Evolutionary conservation across 306 rosid genomes (phyloP), one percentile per base, ranked within the genome.

Genomic region (Carpinus fangiana): DNA sequence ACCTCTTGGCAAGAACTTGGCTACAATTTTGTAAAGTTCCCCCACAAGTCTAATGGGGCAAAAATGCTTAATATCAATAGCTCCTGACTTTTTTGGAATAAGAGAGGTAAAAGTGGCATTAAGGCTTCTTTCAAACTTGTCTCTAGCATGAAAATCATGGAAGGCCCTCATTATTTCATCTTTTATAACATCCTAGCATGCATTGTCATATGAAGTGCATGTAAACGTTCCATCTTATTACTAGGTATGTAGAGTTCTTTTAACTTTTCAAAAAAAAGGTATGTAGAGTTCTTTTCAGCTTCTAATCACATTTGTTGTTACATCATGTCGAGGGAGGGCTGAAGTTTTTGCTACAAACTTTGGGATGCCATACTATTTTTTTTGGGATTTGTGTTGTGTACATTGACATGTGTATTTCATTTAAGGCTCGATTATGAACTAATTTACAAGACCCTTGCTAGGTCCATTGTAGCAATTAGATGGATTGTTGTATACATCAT

Each of bases 311-410:
- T 38, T 46, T 41, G 28, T 48, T 26, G 28, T 79, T 67, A 26
- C 41, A 72, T 53, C 28, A 62, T 83, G 50, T 85, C 84, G 0
- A 87, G 43, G 86, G 81, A 84, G 74, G 78, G 66, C 80, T 88
- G 83, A 88, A 87, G 64, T 45, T 70, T 78, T 86, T 79, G 75
- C 59, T 78, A 67, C 79, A 69, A 75, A 53, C 68, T 18, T 79
- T 80, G 81, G 59, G 81, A 48, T 70, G 28, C 76, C 18, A 17
- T 75, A 60, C 47, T 70, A 48, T 55, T 45, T 76, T 76, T 75
- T 9, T 61, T 61, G 48, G 14, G n/a, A 75, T 76, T 79, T 51
- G 18, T 77, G 77, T 36, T 68, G 43, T 20, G 50, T 64, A 31
- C 34, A 74, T 60, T 76, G 77, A 55, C 82, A 38, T 66, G 79